Base-by-base conservation (phyloP, 306 rosid species). In the Prunus mume region DNA sequence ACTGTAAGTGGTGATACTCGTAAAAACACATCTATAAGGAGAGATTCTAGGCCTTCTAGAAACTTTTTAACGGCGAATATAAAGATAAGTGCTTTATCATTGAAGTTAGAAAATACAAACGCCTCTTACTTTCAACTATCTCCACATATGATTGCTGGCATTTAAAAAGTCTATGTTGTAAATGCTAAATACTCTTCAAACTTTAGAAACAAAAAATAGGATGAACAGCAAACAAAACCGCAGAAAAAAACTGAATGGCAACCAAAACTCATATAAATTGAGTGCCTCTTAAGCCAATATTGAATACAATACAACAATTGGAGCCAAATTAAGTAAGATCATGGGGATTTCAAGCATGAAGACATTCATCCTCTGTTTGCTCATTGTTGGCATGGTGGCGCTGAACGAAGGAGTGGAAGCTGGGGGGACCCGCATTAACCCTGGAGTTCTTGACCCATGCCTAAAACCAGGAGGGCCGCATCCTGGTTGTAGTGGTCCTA, bases 371-470 rank as follows among this genome's bases (percentile, higher is more conserved):
- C 14, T 73, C 41, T 80, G 73, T 50, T 50, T 61, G 43, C 43
- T 80, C 56, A 19, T 80, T 7, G 54, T 68, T 6, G 43, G 79
- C 34, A 60, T 69, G 67, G n/a, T 62, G 51, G 19, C 20, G 49
- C 3, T 19, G 51, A 34, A 13, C 2, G 24, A 20, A 0, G 49
- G 28, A 2, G 15, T 4, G 2, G 74, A 8, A 34, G 66, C 13
- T 8, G 3, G 0, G 0, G 2, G 0, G 0, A 5, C 9, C 3
- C 1, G 9, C 5, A 3, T 64, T 6, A 0, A 12, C 9, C 9
- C 0, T 0, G 49, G 25, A 19, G 47, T 18, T 9, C 3, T 25
- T 1, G 45, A 80, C 56, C 70, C 66, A 2, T 69, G 80, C 65
- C 5, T n/a, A 13, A 3, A 2, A 2, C 67, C 79, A 1, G 71